A percentile compares a stretch with the other conserved stretches of the same genome.
phyloP scores from a whole-genome alignment of 2,329 filamentous ascomycete genomes.

The Cercospora sp. region DNA sequence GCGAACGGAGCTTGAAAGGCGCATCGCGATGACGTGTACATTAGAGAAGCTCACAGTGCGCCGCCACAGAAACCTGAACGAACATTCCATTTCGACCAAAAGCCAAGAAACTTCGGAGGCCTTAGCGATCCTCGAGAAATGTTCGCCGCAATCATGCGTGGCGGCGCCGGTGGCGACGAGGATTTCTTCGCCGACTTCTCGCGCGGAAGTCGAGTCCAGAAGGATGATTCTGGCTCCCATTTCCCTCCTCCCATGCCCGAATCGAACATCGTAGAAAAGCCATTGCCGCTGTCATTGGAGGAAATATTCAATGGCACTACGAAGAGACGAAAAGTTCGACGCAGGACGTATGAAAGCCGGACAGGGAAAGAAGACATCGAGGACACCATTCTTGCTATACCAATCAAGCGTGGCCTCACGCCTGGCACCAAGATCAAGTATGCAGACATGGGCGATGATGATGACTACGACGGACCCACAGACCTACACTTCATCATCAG shows the following conservation, averaged over 20 bases:
- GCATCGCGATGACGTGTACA: no score
- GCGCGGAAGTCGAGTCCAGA: no score
- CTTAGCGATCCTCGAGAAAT: neutral
- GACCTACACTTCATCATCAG: neutral
- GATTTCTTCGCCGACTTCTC: no score
- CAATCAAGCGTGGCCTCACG: neutral
- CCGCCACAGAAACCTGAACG: no score
- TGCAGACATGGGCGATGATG: neutral
- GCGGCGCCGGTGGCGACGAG: no score
- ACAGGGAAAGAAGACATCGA: neutral
- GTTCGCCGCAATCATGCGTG: neutral
- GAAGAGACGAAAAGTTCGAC: neutral
- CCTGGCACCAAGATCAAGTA: neutral
- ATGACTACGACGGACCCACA: neutral
- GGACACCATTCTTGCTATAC: neutral
- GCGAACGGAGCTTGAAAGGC: no score
- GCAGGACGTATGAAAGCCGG: neutral
- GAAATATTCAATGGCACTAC: neutral
- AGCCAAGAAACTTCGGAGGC: no score
- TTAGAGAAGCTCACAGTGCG: no score
- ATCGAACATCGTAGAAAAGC: neutral
- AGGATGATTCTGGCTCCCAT: no score
- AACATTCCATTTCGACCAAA: no score
- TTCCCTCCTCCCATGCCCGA: neutral
- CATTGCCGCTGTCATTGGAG: neutral